Evolutionary conservation across 176 grass and related monocot genomes (phyloP), one percentile per base, ranked within the genome.

Genomic region (Luzula sylvatica): DNA sequence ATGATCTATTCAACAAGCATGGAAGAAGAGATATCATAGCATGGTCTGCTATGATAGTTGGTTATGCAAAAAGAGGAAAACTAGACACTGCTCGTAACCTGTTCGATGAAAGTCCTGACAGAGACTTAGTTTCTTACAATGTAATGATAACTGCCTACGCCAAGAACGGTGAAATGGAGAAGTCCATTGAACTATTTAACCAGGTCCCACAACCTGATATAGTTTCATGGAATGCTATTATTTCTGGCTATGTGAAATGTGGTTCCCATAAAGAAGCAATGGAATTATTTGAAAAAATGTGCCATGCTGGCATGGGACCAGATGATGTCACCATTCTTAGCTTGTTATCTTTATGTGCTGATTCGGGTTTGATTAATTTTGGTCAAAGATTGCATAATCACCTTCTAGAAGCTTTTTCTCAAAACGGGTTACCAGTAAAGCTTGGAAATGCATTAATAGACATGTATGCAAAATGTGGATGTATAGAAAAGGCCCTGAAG

Each of bases 381-480:
- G 80, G 89, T 7, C 45, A 18, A 46, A 88, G 57, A 45, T 67
- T 85, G 30, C 83, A 95, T 66, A 54, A 32, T 50, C 69, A 27
- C 20, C 56, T 88, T 28, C 71, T 61, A 15, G 62, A 70, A 26
- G 78, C 54, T 59, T 82, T 52, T 43, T 51, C 53, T 1, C 69
- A 38, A 75, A 59, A 42, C n/a, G 73, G 70, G 4, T 53, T 81
- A n/a, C 43, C 66, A 14, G 35, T 69, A 3, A 52, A 81, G 64
- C 65, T 85, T 0, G 67, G 73, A 13, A 95, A 95, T 57, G 83
- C 89, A 0, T 46, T 95, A 46, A 76, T 95, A 1, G 73, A 85
- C 56, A 82, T 95, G 83, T 88, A 88, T 58, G 69, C 89, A 24
- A 88, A 95, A 57, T 88, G 83, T 16, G 83, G 89, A 23, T 75